phyloP scores from a whole-genome alignment of 176 grass and related monocot genomes.

The Carex scoparia region DNA sequence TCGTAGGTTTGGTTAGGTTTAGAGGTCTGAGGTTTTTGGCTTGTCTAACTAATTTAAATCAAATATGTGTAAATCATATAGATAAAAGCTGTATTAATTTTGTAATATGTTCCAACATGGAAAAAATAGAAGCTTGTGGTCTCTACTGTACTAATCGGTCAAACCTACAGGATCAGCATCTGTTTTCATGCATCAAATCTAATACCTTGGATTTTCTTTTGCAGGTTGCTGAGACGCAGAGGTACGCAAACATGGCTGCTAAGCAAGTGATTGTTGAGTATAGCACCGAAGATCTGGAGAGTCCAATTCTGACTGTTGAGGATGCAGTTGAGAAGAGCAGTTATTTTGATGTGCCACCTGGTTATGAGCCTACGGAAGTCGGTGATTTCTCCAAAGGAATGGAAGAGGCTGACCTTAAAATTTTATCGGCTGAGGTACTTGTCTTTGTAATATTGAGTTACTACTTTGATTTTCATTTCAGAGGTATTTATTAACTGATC shows the following conservation, averaged over 20 bases:
- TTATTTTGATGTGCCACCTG: conserved; percentile 27
- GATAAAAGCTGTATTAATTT: neutral
- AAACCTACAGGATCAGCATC: neutral
- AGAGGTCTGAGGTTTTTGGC: neutral
- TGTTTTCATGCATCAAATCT: neutral
- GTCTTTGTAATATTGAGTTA: neutral
- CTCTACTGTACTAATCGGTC: neutral
- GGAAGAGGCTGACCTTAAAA: neutral
- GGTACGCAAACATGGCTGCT: conserved; percentile 38
- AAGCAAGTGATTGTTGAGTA: conserved; percentile 38
- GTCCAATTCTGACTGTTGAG: conserved; percentile 35
- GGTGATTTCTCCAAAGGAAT: conserved; percentile 56
- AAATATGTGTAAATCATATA: neutral
- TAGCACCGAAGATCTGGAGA: conserved; percentile 22
- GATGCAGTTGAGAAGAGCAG: conserved; percentile 29
- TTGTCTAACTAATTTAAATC: neutral
- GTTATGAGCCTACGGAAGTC: conserved; percentile 16
- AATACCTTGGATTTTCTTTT: neutral
- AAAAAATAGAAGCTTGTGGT: neutral
- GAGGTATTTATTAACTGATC: neutral
- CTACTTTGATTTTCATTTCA: neutral
- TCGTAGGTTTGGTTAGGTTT: neutral
- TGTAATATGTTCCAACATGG: neutral
- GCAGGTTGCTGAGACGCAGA: conserved; percentile 30
- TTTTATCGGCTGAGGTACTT: conserved; percentile 31